phyloP scores from a whole-genome alignment of 2,329 filamentous ascomycete genomes.

The Phyllosticta capitalensis region DNA sequence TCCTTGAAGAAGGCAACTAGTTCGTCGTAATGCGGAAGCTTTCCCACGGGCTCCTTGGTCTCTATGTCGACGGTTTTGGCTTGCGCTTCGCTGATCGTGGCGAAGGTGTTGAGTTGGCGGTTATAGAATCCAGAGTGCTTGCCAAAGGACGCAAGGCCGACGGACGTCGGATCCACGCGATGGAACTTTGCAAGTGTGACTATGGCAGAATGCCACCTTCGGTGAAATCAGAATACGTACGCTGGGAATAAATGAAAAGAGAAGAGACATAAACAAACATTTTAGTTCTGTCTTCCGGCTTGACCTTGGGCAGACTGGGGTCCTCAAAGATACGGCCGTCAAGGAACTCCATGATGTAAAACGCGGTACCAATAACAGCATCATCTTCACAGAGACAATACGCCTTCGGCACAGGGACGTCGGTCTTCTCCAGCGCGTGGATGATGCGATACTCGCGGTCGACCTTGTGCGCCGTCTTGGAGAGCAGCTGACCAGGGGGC shows the following conservation, averaged over 20 bases:
- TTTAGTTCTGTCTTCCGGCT: slow-evolving; percentile 56
- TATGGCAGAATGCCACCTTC: slow-evolving; percentile 72
- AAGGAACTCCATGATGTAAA: slow-evolving; percentile 96
- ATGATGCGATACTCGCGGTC: slow-evolving; percentile 93
- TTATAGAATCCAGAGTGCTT: slow-evolving; percentile 69
- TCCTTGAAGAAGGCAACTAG: slow-evolving; percentile 71
- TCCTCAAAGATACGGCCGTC: slow-evolving; percentile 92
- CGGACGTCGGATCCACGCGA: slow-evolving; percentile 54
- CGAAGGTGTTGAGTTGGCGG: slow-evolving; percentile 77
- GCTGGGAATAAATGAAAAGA: not conserved
- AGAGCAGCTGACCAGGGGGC: slow-evolving; percentile 86
- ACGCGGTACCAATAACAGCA: slow-evolving; percentile 73
- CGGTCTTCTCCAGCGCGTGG: slow-evolving; percentile 66
- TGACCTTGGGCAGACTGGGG: slow-evolving; percentile 65
- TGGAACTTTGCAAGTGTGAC: slow-evolving; percentile 80
- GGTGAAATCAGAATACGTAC: not conserved
- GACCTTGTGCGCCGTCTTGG: slow-evolving; percentile 89
- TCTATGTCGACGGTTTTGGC: slow-evolving; percentile 67
- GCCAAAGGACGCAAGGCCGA: slow-evolving; percentile 66
- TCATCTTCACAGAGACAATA: slow-evolving; percentile 81
- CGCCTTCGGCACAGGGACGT: slow-evolving; percentile 77
- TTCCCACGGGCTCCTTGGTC: slow-evolving; percentile 64
- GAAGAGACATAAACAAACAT: slow-evolving; percentile 44
- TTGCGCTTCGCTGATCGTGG: slow-evolving; percentile 68
- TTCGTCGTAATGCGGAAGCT: slow-evolving; percentile 73